phyloP scores from a whole-genome alignment of 768 basidiomycete genomes.

The Auricularia sp. region DNA sequence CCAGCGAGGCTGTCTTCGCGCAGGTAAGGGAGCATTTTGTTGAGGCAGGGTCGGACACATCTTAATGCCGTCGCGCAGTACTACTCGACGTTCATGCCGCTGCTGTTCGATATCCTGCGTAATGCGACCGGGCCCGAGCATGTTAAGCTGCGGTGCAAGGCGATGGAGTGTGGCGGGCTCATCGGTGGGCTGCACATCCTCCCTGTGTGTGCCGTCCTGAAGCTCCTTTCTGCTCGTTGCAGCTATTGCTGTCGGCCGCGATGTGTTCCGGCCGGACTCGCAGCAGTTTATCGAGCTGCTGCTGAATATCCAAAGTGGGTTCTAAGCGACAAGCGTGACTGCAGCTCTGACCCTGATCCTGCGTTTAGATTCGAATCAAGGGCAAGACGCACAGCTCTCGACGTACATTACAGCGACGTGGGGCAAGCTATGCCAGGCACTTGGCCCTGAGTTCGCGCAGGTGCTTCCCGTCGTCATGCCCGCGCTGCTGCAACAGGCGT shows the following conservation, averaged over 20 bases:
- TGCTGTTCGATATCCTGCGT: conserved; percentile 63
- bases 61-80: conserved; percentile 32
- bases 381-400: conserved; percentile 56
- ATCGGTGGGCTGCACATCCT: conserved; percentile 45
- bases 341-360: neutral
- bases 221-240: neutral
- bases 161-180: conserved; percentile 85
- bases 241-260: conserved; percentile 83
- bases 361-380: conserved; percentile 51
- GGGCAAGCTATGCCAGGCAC: conserved; percentile 81
- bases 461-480: conserved; percentile 84
- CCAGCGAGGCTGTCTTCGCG: conserved; percentile 66
- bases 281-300: conserved; percentile 60
- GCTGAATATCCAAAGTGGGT: conserved; percentile 67
- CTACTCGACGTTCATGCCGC: conserved; percentile 71
- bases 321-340: neutral
- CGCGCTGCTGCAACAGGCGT: conserved; percentile 59
- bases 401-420: conserved; percentile 80
- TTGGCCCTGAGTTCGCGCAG: conserved; percentile 77
- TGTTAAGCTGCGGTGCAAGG: conserved; percentile 57
- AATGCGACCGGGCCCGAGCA: conserved; percentile 62
- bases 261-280: conserved; percentile 69
- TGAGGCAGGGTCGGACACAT: fast-evolving
- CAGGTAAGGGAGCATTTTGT: conserved; percentile 35
- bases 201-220: neutral